Evolutionary conservation across 805 yeast species (phyloP).

Genomic region (Saccharomycopsis babjevae): DNA sequence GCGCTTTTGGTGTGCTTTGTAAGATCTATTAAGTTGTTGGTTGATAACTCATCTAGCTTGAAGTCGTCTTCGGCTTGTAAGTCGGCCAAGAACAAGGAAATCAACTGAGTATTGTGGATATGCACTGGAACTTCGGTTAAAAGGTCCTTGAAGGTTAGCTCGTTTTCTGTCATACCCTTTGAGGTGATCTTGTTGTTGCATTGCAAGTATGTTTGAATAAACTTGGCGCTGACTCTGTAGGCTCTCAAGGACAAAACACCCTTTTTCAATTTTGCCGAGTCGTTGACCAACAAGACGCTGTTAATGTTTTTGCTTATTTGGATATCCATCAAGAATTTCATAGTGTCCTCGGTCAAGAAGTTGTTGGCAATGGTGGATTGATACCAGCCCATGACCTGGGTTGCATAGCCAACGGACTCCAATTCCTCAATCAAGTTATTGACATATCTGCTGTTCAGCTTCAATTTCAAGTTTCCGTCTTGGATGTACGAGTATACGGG

Average conservation of each 20-base stretch:
- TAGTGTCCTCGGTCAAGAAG: constrained; percentile 51
- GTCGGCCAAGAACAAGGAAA: constrained; percentile 40
- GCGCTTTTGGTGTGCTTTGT: background rate
- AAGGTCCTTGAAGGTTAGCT: constrained; percentile 53
- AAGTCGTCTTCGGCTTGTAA: constrained; percentile 15
- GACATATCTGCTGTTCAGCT: constrained; percentile 58
- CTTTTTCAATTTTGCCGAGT: constrained; percentile 56
- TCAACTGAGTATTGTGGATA: constrained; percentile 59
- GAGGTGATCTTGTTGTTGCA: constrained; percentile 48
- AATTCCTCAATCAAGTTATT: constrained; percentile 54
- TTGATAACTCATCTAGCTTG: constrained; percentile 8
- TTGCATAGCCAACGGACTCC: constrained; percentile 52
- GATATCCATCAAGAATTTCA: constrained; percentile 59
- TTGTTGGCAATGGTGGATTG: constrained; percentile 61
- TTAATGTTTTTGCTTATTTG: constrained; percentile 46
- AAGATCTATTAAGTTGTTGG: constrained; percentile 17
- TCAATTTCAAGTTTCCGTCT: constrained; percentile 48
- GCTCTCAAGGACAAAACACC: constrained; percentile 59
- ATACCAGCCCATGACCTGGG: constrained; percentile 75
- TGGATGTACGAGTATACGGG: constrained; percentile 51
- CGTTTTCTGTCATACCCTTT: constrained; percentile 48
- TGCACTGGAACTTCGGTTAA: constrained; percentile 62
- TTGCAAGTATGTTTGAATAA: constrained; percentile 38
- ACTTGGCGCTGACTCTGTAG: constrained; percentile 53
- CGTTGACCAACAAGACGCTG: constrained; percentile 51